phyloP scores from a whole-genome alignment of 768 basidiomycete species.

The Austroboletus eburneus region DNA sequence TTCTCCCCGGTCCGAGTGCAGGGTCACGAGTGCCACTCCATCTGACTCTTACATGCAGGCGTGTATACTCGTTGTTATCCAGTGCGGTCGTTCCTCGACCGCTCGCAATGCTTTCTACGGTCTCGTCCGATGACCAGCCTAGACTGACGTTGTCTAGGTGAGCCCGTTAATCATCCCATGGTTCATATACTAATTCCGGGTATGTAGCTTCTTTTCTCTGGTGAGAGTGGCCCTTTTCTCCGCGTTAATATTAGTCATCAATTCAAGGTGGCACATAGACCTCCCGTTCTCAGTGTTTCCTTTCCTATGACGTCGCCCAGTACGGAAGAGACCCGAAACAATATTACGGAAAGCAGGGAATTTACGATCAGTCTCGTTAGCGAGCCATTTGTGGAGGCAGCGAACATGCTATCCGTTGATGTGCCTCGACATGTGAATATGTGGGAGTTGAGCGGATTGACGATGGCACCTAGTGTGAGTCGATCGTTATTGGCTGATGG shows the following conservation, averaged over 20 bases:
- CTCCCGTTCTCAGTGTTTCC: conserved; percentile 62
- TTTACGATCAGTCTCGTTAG: conserved; percentile 74
- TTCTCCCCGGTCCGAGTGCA: not conserved
- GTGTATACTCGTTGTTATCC: conserved; percentile 49
- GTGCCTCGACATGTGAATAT: conserved; percentile 50
- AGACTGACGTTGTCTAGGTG: conserved; percentile 71
- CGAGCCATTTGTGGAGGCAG: conserved; percentile 56
- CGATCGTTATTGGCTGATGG: conserved; percentile 4
- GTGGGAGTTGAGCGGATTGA: conserved; percentile 61
- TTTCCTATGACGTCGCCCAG: conserved; percentile 43
- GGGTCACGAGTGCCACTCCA: too few species aligned
- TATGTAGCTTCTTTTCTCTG: conserved; percentile 58
- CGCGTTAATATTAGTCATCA: conserved; percentile 7
- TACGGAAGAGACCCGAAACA: conserved; percentile 60
- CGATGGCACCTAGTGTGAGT: conserved; percentile 49
- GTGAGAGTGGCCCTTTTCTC: conserved; percentile 29
- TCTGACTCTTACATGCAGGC: conserved; percentile 21
- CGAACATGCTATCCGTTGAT: conserved; percentile 53
- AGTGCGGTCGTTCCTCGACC: conserved; percentile 63
- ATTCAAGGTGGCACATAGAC: conserved; percentile 51
- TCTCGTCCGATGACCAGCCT: conserved; percentile 44
- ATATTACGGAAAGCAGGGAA: conserved; percentile 59
- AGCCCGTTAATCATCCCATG: conserved; percentile 13
- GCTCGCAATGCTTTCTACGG: conserved; percentile 55
- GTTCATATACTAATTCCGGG: conserved; percentile 9